Percentiles rank a stretch among this genome's conserved stretches.
Evolutionary conservation across 805 yeast species (phyloP).

Genomic region (Suhomyces canberraensis): DNA sequence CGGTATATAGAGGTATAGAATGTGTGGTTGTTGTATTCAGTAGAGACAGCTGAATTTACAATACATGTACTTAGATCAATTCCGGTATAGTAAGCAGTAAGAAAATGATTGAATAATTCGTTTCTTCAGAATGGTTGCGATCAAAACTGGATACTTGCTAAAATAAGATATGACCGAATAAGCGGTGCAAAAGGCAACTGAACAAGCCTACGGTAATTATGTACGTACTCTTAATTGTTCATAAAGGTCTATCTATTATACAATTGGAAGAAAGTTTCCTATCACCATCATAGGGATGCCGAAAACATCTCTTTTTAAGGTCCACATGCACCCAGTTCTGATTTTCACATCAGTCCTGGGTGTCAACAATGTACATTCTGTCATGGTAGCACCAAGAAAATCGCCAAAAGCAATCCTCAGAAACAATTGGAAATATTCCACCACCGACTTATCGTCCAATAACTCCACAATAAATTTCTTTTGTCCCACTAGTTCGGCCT

Average conservation of each 20-base stretch:
- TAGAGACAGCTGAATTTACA: too few species aligned
- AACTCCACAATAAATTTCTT: slow-evolving; percentile 76
- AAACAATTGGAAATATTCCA: slow-evolving; percentile 84
- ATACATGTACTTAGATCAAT: too few species aligned
- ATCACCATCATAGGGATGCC: slow-evolving; percentile 97
- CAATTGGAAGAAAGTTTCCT: slow-evolving; percentile 85
- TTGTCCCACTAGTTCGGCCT: slow-evolving; percentile 57
- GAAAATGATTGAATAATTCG: too few species aligned
- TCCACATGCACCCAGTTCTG: slow-evolving; percentile 85
- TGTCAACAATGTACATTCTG: slow-evolving; percentile 75
- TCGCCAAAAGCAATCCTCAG: slow-evolving; percentile 87
- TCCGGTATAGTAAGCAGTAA: too few species aligned
- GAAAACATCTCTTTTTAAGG: slow-evolving; percentile 89
- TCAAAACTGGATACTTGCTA: too few species aligned
- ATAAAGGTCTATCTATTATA: slow-evolving; percentile 28
- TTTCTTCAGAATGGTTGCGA: too few species aligned
- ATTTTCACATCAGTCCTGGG: slow-evolving; percentile 52
- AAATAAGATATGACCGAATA: too few species aligned
- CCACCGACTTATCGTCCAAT: slow-evolving; percentile 81
- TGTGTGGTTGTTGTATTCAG: too few species aligned
- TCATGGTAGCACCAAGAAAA: slow-evolving; percentile 80
- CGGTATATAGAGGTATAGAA: too few species aligned
- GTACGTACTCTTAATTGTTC: too few species aligned
- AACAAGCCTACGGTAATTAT: too few species aligned
- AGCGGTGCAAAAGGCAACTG: too few species aligned